These are phyloP conservation scores for Pugionium dolabratum DNA, from an alignment of 345 rosid species.

Conservation along the genomic window DNA sequence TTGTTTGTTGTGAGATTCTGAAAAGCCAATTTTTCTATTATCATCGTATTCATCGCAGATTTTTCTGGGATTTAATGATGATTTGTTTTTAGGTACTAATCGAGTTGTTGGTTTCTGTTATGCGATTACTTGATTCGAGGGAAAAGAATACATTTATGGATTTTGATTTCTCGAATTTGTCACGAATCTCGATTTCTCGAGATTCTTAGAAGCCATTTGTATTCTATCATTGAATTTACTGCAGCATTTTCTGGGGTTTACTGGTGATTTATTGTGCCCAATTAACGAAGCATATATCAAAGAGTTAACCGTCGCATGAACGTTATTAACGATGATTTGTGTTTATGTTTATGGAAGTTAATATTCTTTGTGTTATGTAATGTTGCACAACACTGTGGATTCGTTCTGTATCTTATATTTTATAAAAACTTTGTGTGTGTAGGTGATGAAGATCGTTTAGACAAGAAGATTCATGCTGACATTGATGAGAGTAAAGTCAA, in stretches of 20 bases:
- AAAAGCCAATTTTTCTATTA: background rate
- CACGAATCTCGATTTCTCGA: background rate
- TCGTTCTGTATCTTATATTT: too few species aligned
- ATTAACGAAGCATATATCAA: background rate
- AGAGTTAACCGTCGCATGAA: background rate
- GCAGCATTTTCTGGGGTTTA: background rate
- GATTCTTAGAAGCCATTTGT: slow-evolving; percentile 1
- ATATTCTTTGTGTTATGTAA: background rate
- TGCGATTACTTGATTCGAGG: background rate
- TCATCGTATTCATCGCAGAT: background rate
- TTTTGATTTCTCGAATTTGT: background rate
- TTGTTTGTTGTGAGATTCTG: background rate
- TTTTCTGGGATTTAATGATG: slow-evolving; percentile 12
- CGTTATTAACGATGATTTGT: background rate
- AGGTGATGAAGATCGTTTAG: slow-evolving; percentile 29
- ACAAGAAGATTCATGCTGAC: slow-evolving; percentile 44
- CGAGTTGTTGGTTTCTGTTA: background rate
- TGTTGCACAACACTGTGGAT: slow-evolving; percentile 3
- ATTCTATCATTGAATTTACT: background rate
- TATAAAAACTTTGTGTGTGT: background rate
- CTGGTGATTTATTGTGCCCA: background rate
- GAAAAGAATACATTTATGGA: background rate
- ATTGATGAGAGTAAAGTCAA: slow-evolving; percentile 51
- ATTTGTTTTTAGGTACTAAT: background rate
- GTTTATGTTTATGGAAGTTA: background rate